Evolutionary conservation across 164 flowering plant genomes (phyloP).

Genomic region (Cinnamomum chago): DNA sequence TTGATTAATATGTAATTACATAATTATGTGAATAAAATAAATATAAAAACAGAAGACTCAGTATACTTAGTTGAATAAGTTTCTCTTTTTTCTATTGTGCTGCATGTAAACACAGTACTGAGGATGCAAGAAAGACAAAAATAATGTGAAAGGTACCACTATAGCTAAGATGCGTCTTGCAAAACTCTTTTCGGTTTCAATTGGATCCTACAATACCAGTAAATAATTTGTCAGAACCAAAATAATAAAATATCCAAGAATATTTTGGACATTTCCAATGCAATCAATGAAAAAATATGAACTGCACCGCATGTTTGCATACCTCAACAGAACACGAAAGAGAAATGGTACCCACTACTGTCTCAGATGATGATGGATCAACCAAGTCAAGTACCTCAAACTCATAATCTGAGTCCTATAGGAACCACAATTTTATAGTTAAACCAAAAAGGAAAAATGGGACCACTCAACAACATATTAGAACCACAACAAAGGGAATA

Average conservation of each 20-base stretch:
- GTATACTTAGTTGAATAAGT: no score
- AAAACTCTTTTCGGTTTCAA: slow-evolving; percentile 79
- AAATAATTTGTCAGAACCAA: slow-evolving; percentile 1
- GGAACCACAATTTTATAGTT: neutral
- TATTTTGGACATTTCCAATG: neutral
- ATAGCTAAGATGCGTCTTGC: slow-evolving; percentile 78
- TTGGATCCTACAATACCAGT: slow-evolving; percentile 60
- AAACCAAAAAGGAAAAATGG: neutral
- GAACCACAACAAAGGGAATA: neutral
- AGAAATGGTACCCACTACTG: slow-evolving; percentile 57
- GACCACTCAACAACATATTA: neutral
- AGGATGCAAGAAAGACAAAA: neutral
- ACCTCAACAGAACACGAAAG: slow-evolving; percentile 87
- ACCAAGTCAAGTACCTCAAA: slow-evolving; percentile 47
- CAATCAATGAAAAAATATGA: neutral
- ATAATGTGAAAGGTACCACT: slow-evolving; percentile 44
- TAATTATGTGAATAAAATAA: no score
- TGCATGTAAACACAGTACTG: neutral
- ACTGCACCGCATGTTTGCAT: neutral
- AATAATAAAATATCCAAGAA: neutral
- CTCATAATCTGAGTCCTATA: slow-evolving; percentile 50
- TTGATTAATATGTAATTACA: no score
- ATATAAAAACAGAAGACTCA: no score
- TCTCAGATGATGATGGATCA: slow-evolving; percentile 52
- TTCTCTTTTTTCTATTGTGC: neutral